Evolutionary conservation across 768 basidiomycete species (phyloP).

Genomic region (Lactifluus volemus): DNA sequence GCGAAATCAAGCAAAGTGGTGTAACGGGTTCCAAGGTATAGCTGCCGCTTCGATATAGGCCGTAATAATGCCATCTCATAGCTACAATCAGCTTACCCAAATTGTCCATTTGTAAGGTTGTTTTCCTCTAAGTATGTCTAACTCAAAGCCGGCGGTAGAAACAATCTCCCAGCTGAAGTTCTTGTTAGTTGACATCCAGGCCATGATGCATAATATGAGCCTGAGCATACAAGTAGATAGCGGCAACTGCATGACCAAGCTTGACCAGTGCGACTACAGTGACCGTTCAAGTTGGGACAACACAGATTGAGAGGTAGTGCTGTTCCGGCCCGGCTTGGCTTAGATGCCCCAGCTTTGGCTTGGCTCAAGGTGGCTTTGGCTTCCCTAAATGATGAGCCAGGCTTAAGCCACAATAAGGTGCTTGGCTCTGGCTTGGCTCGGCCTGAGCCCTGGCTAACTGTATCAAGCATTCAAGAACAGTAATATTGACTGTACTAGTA

Average conservation of each 20-base stretch:
- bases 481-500: too few relatives aligned
- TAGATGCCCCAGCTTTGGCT: too few relatives aligned
- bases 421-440: too few relatives aligned
- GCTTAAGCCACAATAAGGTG: too few relatives aligned
- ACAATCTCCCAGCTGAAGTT: background rate
- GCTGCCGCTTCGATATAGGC: background rate
- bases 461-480: too few relatives aligned
- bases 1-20: background rate
- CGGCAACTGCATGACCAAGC: background rate
- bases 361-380: too few relatives aligned
- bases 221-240: background rate
- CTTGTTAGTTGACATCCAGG: background rate
- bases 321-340: too few relatives aligned
- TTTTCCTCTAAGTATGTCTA: constrained; percentile 1
- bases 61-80: background rate
- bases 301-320: too few relatives aligned
- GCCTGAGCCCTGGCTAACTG: too few relatives aligned
- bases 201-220: background rate
- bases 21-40: background rate
- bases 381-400: too few relatives aligned
- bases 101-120: background rate
- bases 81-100: background rate
- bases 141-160: background rate
- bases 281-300: too few relatives aligned
- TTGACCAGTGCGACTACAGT: background rate